Percentiles rank a stretch among this genome's conserved stretches.
Evolutionary conservation across 495 filamentous ascomycete genomes (phyloP).

Genomic region (Penicillium turbatum): DNA sequence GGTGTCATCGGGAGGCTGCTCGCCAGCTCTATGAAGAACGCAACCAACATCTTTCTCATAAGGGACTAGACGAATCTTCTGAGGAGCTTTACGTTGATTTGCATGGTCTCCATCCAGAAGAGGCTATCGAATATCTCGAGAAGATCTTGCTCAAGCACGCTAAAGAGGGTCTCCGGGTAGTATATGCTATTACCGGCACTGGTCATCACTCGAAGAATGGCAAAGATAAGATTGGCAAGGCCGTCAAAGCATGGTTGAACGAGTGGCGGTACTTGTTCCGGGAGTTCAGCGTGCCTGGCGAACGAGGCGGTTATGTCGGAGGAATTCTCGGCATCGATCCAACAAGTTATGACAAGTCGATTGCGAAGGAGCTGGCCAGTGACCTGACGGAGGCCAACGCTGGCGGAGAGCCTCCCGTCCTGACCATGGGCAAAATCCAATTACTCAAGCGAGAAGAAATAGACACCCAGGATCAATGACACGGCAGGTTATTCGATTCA

Average conservation of each 20-base stretch:
- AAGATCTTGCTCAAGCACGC: constrained; percentile 76
- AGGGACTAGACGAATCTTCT: constrained; percentile 37
- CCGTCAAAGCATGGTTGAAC: constrained; percentile 82
- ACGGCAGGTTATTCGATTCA: constrained; percentile 1
- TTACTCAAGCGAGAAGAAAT: constrained; percentile 45
- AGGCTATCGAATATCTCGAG: constrained; percentile 93
- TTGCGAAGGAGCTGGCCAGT: constrained; percentile 29
- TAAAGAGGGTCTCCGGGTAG: constrained; percentile 60
- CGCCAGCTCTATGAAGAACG: constrained; percentile 90
- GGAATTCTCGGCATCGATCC: constrained; percentile 94
- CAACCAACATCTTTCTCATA: constrained; percentile 61
- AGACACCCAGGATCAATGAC: constrained; percentile 30
- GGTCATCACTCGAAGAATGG: constrained; percentile 98
- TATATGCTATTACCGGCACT: constrained; percentile 95
- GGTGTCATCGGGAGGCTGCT: constrained; percentile 93
- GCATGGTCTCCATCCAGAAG: constrained; percentile 93
- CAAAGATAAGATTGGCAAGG: constrained; percentile 97
- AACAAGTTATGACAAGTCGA: constrained; percentile 73
- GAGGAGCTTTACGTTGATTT: constrained; percentile 91
- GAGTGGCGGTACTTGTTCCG: constrained; percentile 95
- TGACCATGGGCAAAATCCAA: constrained; percentile 46
- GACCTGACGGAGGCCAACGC: constrained; percentile 20
- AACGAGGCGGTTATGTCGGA: constrained; percentile 72
- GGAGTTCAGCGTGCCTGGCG: constrained; percentile 93
- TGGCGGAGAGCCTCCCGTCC: constrained; percentile 20